These are phyloP conservation scores for Hericium erinaceus DNA, from an alignment of 768 basidiomycete genomes.

Conservation along the genomic window DNA sequence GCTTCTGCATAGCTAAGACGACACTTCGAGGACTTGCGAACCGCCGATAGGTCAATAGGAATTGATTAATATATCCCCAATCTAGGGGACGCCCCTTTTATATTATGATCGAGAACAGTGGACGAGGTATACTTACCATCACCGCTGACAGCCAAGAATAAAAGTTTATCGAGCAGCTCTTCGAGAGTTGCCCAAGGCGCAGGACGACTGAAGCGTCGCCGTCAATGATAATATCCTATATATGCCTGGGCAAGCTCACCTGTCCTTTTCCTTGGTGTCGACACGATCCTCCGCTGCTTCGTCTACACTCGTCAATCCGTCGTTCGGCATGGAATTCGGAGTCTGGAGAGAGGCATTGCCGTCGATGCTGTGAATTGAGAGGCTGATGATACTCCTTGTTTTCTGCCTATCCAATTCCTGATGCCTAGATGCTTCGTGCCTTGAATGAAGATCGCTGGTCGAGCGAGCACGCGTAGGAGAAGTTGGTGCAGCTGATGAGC, in stretches of 20 bases:
- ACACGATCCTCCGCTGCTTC: conserved; percentile 9
- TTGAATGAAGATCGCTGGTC: conserved; percentile 41
- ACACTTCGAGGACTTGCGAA: conserved; percentile 74
- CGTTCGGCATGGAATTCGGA: neutral
- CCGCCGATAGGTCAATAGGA: conserved; percentile 75
- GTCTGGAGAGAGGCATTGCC: conserved; percentile 1
- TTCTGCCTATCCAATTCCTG: conserved; percentile 16
- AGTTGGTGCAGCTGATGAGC: conserved; percentile 27
- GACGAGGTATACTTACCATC: conserved; percentile 45
- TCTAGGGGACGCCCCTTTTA: conserved; percentile 34
- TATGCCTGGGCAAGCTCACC: conserved; percentile 24
- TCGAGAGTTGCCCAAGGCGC: conserved; percentile 70
- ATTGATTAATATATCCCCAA: conserved; percentile 67
- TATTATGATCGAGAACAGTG: neutral
- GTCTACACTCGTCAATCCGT: conserved; percentile 3
- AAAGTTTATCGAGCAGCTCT: conserved; percentile 70
- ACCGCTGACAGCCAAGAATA: conserved; percentile 77
- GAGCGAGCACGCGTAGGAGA: conserved; percentile 49
- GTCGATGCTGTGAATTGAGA: neutral
- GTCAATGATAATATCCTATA: neutral
- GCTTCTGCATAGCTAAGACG: conserved; percentile 81
- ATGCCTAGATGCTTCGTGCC: conserved; percentile 30
- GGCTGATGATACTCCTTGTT: conserved; percentile 8
- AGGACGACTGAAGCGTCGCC: conserved; percentile 35
- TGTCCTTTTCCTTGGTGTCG: conserved; percentile 29